Base-by-base conservation (phyloP, 2,329 filamentous ascomycete species). In the Colletotrichum tamarilloi region DNA sequence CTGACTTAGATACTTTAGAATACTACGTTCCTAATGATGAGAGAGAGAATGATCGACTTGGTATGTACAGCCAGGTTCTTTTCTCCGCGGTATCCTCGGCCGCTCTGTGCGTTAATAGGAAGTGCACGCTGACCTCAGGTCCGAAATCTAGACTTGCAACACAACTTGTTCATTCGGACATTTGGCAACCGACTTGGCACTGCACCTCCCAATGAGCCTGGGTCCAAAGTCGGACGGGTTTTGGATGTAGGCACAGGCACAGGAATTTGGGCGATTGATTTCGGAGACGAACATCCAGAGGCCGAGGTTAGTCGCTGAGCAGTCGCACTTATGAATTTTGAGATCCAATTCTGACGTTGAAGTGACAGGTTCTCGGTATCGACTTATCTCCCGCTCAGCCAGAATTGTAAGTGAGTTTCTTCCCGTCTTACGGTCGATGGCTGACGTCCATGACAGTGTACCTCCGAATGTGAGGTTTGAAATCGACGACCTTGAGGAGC, bases 401-500 rank as follows among this genome's bases (percentile, higher is more conserved):
- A 1, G 72, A 63, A 0, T 81, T 81, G 80, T 81, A 74, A 16
- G 60, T 30, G 7, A 7, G 6, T 5, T 22, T 32, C 30, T 32
- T 32, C 30, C 30, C 30, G 30, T 32, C 9, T 32, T 32, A 32
- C 30, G 30, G 16, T n/a, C 9, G 26, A n/a, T 62, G 59, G 28
- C 38, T 19, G 30, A 12, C 3, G 0, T 24, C 11, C 6, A 5
- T 2, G 14, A 60, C 28, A 84, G 83, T 76, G 84, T 87, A 3
- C 86, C 87, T 1, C 81, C 85, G 0, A 89, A 89, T 67, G 82
- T 87, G 3, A 77, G 79, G 8, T 89, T 89, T 74, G 83, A 85
- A 52, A 78, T 86, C 55, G 84, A 86, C 67, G 82, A 86, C 63
- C 75, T 82, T 12, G 82, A 84, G 56, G 79, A 82, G 32, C 77